Base-by-base conservation (phyloP, 495 filamentous ascomycete species). In the Hypoxylon fragiforme region DNA sequence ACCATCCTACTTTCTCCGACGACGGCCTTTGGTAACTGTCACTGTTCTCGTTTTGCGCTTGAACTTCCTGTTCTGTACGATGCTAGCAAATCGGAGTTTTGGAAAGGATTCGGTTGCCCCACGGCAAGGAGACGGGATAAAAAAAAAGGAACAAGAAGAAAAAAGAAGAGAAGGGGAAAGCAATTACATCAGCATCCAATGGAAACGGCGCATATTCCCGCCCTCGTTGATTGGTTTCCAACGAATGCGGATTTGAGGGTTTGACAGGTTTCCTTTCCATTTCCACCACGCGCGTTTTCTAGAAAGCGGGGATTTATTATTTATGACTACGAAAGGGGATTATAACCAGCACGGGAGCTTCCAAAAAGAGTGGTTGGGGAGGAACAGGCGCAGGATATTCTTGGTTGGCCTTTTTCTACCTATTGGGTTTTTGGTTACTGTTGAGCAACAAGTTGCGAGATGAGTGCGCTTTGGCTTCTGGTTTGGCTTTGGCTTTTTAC, bases 31-130 rank as follows among this genome's bases (percentile, higher is more conserved):
- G 21, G 42, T 45, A 47, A 38, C 44, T 26, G 36, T 34, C 9
- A 44, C 34, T 38, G 40, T 53, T 49, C 57, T 59, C 45, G 53
- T 46, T 43, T 62, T 50, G 40, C 54, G 35, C 12, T 36, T 55
- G 47, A 62, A 51, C 61, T 60, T 53, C 49, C 50, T 62, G 48
- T 65, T 59, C 61, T 63, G 57, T 66, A 65, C 43, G 52, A 65
- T 66, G 61, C 50, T 54, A 53, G 47, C 52, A 62, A 62, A 58
- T 62, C 54, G 65, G 63, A 66, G 63, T 69, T 69, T 64, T 31
- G 63, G 57, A 65, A 57, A 62, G 57, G 64, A 62, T 54, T 47
- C 47, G 64, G 58, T 50, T 45, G 64, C 64, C 62, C 57, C 63
- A 65, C 60, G 60, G 64, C 64, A 60, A 53, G 42, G 37, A 44